Base-by-base conservation (phyloP, 1,139 yeast species). In the Kodamaea ohmeri region DNA sequence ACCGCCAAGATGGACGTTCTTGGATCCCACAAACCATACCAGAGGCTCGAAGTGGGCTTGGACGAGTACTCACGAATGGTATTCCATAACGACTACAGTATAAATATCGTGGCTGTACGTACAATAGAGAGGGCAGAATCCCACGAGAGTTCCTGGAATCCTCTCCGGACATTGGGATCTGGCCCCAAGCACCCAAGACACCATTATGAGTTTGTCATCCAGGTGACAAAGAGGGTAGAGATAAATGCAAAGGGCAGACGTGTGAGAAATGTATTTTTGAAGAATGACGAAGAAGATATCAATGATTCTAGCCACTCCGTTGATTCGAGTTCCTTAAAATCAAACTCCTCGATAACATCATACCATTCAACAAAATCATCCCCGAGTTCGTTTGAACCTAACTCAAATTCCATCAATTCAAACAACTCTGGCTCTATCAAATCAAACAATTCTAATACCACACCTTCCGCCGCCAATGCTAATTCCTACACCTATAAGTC, bases 51-150 rank as follows among this genome's bases (percentile, higher is more conserved):
- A 3, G 36, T 35, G 9, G 48, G 42, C 6, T 30, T 46, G 12
- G 56, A 69, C 2, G 66, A 69, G 13, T 74, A 67, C 34, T 62
- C 42, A 2, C 40, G 44, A 18, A 52, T 73, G 44, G 61, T 62
- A 13, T 84, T 62, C 51, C 60, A 68, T 32, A 80, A 84, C 57
- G 86, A 84, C 4, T 53, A 78, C 43, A 75, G 71, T 45, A 48
- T 86, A 21, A 83, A 84, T 50, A 74, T 88, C 8, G 74, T 78
- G 21, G 86, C 90, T 0, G 95, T 85, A 0, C 60, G 73, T 37
- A 50, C 58, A 43, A 38, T 61, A 37, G 19, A 25, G 6, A 16
- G 4, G 22, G 7, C 22, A 20, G 8, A 6, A 20, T n/a, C n/a
- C n/a, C n/a, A 22, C 2, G 3, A 6, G 3, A 15, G 13, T 12